phyloP scores from a whole-genome alignment of 176 grass and related monocot species.

The Ensete glaucum region DNA sequence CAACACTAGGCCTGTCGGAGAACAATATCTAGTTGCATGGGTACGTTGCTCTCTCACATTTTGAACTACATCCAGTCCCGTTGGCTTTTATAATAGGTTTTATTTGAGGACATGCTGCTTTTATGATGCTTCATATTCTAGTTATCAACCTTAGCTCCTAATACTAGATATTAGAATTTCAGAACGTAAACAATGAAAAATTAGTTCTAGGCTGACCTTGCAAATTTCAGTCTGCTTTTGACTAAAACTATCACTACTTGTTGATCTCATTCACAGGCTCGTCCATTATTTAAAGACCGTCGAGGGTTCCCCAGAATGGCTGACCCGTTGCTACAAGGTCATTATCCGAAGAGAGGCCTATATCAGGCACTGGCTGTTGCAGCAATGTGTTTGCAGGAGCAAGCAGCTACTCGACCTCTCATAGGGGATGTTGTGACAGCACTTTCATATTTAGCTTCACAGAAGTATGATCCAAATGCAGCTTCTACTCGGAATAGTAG shows the following conservation, averaged over 20 bases:
- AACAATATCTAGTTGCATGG: constrained; percentile 93
- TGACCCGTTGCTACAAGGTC: constrained; percentile 71
- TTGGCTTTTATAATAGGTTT: neutral
- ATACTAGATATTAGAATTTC: too few species aligned
- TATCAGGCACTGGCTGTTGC: constrained; percentile 97
- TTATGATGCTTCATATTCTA: neutral
- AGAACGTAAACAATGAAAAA: too few species aligned
- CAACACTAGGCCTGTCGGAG: constrained; percentile 46
- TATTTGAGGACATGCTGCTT: neutral
- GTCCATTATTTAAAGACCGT: constrained; percentile 89
- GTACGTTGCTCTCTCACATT: constrained; percentile 28
- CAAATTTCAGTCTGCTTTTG: neutral
- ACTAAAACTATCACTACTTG: neutral
- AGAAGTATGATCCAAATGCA: constrained; percentile 75
- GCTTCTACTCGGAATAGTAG: constrained; percentile 31
- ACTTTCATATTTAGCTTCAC: constrained; percentile 93
- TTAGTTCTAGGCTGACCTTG: too few species aligned
- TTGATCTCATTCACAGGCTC: constrained; percentile 61
- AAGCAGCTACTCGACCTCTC: constrained; percentile 78
- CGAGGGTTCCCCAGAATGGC: constrained; percentile 95
- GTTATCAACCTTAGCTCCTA: too few species aligned
- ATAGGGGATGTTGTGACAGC: constrained; percentile 97
- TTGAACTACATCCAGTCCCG: neutral
- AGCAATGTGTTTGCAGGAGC: constrained; percentile 98
- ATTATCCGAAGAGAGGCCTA: constrained; percentile 81